Evolutionary conservation across 2,329 filamentous ascomycete species (phyloP), one percentile per base, ranked within the genome.

Genomic region (Aspergillus carbonarius): DNA sequence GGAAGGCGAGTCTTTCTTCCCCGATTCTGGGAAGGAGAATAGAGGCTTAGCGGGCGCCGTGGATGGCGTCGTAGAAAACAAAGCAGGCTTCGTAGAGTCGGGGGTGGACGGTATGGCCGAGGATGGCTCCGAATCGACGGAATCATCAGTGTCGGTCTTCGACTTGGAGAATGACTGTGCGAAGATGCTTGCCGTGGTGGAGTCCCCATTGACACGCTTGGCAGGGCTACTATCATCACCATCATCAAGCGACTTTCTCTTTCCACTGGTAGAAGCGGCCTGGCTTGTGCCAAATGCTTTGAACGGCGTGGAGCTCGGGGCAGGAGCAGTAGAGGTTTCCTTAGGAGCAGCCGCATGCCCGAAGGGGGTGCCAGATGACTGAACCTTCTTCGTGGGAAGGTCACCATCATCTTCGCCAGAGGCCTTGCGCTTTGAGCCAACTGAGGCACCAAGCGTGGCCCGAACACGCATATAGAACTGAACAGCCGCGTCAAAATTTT

Each of bases 391-490:
- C 17, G 59, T 49, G 15, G 60, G 20, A 15, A 54, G 50, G 12
- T 35, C 58, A 15, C 66, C 58, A 7, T 57, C 59, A 20, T 63
- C 60, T 25, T 66, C 67, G 39, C 63, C 63, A 9, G 46, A 25
- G 17, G 60, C 55, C 62, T 74, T 74, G 44, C 72, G 70, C 60
- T 74, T 72, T 17, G 57, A 39, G 39, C 62, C 72, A 50, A 76
- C 56, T 4, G 75, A 74, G 15, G 66, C 66, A 30, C 74, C 75
- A 48, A 79, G 69, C 1, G 70, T 68, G 17, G 73, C 71, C 46
- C 77, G 75, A 53, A 74, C 66, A 46, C 70, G 70, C 52, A 75
- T 63, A 59, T 78, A 79, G 54, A 72, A 72, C 5, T 72, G 61
- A 27, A 79, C 65, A 34, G 75, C 35, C 15, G 64, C 60, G 55